A percentile compares a stretch with the other conserved stretches of the same genome.
Conservation (phyloP, 768 basidiomycete species). For the Podaxis mareebaensis region DNA sequence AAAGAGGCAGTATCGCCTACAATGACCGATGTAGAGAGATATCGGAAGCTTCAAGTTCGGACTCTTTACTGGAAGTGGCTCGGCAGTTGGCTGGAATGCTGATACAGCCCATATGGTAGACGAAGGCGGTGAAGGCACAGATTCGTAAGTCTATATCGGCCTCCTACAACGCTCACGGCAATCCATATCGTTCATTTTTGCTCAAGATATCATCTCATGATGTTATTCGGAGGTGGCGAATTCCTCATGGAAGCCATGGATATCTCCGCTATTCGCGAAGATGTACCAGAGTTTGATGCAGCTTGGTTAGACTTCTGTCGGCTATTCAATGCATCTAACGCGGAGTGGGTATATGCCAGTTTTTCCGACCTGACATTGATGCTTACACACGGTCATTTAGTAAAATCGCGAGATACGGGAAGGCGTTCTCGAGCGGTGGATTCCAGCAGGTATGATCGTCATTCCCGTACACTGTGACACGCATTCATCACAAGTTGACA, state of each 20-base stretch:
- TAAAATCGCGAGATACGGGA: slow-evolving; percentile 37
- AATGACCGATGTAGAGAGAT: slow-evolving; percentile 25
- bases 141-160: slow-evolving; percentile 27
- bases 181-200: not conserved
- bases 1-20: not conserved
- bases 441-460: slow-evolving; percentile 28
- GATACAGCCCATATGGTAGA: slow-evolving; percentile 38
- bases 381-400: slow-evolving; percentile 19
- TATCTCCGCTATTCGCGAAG: slow-evolving; percentile 30
- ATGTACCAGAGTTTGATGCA: slow-evolving; percentile 35
- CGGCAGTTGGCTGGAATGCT: slow-evolving; percentile 41
- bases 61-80: slow-evolving; percentile 35
- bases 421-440: slow-evolving; percentile 33
- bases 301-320: slow-evolving; percentile 41
- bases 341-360: slow-evolving; percentile 27
- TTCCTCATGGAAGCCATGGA: slow-evolving; percentile 43
- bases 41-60: slow-evolving; percentile 38
- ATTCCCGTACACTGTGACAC: no score
- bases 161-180: not conserved
- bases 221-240: slow-evolving; percentile 39
- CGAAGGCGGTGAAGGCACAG: slow-evolving; percentile 33
- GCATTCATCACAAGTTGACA: slow-evolving; percentile 13
- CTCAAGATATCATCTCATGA: slow-evolving; percentile 32
- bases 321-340: slow-evolving; percentile 34
- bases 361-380: not conserved